Base-by-base conservation (phyloP, 176 grass and related monocot species). In the Musa itinerans region DNA sequence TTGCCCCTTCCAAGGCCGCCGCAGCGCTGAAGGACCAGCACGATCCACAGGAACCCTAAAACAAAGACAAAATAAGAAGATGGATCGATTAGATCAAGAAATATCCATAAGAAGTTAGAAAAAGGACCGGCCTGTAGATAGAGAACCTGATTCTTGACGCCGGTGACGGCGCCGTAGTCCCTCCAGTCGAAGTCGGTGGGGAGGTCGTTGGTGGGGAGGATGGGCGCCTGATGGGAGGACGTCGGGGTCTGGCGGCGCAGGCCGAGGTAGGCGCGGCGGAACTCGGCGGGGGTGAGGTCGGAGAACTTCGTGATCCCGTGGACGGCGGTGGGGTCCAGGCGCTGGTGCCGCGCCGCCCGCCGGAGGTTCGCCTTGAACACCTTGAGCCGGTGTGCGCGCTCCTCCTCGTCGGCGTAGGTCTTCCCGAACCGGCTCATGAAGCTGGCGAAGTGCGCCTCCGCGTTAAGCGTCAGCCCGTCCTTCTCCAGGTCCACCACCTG, bases 301-400 rank as follows among this genome's bases (percentile, higher is more conserved):
- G 89, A 96, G 83, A 96, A 96, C 81, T 85, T 79, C 67, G 93
- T 96, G 65, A 90, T 77, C 22, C 93, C 93, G 78, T 96, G 93
- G 11, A 85, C 77, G 11, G 93, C 90, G 21, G 90, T 59, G 71
- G 93, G 93, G 85, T 97, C 90, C 29, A 97, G 81, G 19, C 69
- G 75, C 85, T 97, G 93, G 86, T 97, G 87, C 68, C 25, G 34
- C 68, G 43, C 19, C 17, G 68, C 68, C 48, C 29, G 68, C 34
- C 43, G 68, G 16, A 70, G 68, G 68, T 70, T 70, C 48, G 34
- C 48, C 68, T 70, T 51, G 68, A 70, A 70, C 34, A 51, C 48
- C 43, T 70, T 50, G 68, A 70, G 51, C 43, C 68, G 68, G 8
- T 15, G 68, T 9, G 68, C 0, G 19, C 19, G 68, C 68, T 70